Evolutionary conservation across 1,284 basidiomycete genomes (phyloP).

Genomic region (Cutaneotrichosporon dermatis): DNA sequence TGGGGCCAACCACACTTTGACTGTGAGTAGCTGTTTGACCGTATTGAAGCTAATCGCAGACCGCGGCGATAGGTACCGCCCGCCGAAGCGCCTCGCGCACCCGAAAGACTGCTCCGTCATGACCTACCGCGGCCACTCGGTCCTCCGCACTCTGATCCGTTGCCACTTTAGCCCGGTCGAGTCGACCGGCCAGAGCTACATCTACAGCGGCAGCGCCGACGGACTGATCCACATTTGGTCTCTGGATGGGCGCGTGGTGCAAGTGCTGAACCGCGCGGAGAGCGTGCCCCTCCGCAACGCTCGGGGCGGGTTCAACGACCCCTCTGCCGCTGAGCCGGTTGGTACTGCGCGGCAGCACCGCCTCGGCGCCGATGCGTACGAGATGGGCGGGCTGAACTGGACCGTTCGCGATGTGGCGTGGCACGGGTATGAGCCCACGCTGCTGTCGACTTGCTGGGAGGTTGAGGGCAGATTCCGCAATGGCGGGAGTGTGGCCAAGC

Average conservation of each 20-base stretch:
- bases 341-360: conserved; percentile 29
- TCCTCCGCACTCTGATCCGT: conserved; percentile 88
- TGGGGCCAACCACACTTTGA: conserved; percentile 70
- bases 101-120: conserved; percentile 91
- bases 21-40: conserved; percentile 53
- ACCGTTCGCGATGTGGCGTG: conserved; percentile 65
- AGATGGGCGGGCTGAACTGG: conserved; percentile 17
- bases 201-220: conserved; percentile 70
- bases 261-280: conserved; percentile 71
- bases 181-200: conserved; percentile 86
- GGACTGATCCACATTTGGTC: conserved; percentile 74
- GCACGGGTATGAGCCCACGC: conserved; percentile 63
- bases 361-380: conserved; percentile 56
- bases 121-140: conserved; percentile 88
- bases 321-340: conserved; percentile 32
- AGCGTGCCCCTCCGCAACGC: conserved; percentile 61
- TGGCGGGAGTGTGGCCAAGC: conserved; percentile 71
- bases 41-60: conserved; percentile 48
- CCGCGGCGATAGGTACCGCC: conserved; percentile 57
- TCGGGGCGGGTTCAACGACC: conserved; percentile 34
- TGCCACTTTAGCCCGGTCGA: conserved; percentile 91
- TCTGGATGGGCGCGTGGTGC: conserved; percentile 65
- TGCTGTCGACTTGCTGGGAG: conserved; percentile 90
- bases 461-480: conserved; percentile 53
- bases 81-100: conserved; percentile 52